Conservation (phyloP, 2,329 filamentous ascomycete species). For the Aspergillus carbonarius region DNA sequence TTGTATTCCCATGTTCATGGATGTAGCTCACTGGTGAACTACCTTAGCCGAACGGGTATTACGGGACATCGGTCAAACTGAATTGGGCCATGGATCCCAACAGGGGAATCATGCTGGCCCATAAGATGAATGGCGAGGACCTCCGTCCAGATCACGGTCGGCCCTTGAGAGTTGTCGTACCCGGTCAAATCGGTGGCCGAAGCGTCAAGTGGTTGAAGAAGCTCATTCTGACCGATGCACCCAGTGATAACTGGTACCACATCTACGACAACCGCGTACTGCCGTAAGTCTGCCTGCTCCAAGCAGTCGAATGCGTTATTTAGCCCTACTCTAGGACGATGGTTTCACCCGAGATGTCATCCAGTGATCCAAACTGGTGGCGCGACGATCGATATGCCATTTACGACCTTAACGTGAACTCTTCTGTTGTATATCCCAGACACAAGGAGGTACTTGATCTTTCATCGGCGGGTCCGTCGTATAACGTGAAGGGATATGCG, state of each 20-base stretch:
- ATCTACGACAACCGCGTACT: conserved; percentile 90
- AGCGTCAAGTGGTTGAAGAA: conserved; percentile 92
- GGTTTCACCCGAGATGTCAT: conserved; percentile 77
- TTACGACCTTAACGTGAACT: conserved; percentile 87
- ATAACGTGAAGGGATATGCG: conserved; percentile 75
- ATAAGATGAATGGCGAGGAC: conserved; percentile 85
- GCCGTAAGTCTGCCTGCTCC: conserved; percentile 49
- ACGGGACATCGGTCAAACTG: conserved; percentile 83
- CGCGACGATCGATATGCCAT: conserved; percentile 88
- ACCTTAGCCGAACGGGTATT: conserved; percentile 73
- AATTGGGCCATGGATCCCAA: conserved; percentile 86
- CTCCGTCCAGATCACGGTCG: conserved; percentile 83
- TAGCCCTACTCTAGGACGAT: conserved; percentile 56
- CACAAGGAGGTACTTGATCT: conserved; percentile 69
- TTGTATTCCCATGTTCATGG: not conserved
- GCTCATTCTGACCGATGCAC: conserved; percentile 72
- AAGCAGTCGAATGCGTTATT: not conserved
- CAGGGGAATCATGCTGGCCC: conserved; percentile 79
- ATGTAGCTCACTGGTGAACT: conserved; percentile 8
- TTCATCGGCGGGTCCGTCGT: conserved; percentile 50
- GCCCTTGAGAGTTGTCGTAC: conserved; percentile 78
- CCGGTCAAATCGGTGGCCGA: conserved; percentile 85
- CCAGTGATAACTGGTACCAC: conserved; percentile 93
- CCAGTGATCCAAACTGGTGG: conserved; percentile 74
- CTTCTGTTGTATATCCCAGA: conserved; percentile 74